Evolutionary conservation across 306 rosid species (phyloP).

Genomic region (Echinosophora koreensis): DNA sequence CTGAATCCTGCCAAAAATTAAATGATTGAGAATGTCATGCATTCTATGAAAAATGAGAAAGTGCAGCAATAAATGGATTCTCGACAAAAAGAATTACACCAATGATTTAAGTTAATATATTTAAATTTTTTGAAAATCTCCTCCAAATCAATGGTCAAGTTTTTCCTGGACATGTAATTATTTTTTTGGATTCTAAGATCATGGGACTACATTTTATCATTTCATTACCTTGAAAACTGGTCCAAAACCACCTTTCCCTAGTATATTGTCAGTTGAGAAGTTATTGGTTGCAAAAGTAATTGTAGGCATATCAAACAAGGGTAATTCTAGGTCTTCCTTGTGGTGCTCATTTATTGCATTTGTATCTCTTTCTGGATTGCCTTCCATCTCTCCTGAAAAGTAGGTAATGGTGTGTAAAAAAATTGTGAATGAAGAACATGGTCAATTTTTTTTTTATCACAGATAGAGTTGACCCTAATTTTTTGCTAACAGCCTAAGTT

Average conservation of each 20-base stretch:
- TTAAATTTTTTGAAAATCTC: no score
- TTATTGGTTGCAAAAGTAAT: constrained; percentile 48
- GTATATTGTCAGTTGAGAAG: constrained; percentile 40
- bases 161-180: neutral
- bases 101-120: no score
- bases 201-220: neutral
- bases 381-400: neutral
- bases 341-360: neutral
- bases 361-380: constrained; percentile 13
- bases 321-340: constrained; percentile 51
- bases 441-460: neutral
- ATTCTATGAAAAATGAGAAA: no score
- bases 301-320: constrained; percentile 49
- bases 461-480: neutral
- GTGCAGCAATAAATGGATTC: no score
- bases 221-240: constrained; percentile 47
- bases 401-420: neutral
- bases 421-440: no score
- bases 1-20: no score
- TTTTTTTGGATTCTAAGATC: neutral
- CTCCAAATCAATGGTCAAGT: no score
- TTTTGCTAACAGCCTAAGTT: neutral
- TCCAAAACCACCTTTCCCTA: constrained; percentile 55
- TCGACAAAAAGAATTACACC: no score
- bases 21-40: no score